These are phyloP conservation scores for Lodderomyces metapsilosis DNA, from an alignment of 1,139 yeast genomes.

Conservation along the genomic window DNA sequence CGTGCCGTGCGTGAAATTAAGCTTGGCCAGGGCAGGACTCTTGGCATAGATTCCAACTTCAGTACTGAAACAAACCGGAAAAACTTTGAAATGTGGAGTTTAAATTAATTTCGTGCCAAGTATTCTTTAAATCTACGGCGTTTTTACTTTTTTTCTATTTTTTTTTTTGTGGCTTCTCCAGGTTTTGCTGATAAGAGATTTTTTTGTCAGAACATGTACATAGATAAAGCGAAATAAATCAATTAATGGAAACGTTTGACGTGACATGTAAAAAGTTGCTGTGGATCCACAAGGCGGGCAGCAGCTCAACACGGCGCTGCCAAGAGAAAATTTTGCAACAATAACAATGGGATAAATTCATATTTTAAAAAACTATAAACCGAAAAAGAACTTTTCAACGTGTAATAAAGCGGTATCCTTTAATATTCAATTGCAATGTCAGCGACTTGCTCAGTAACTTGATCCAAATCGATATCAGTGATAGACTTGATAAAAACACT, in stretches of 20 bases:
- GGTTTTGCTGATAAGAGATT: neutral
- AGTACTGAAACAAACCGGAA: neutral
- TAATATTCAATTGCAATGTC: neutral
- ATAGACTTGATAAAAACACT: constrained; percentile 66
- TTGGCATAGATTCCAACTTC: neutral
- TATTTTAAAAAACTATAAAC: neutral
- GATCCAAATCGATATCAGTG: constrained; percentile 51
- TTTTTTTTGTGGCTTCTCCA: neutral
- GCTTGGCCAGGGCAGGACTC: neutral
- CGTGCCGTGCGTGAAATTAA: neutral
- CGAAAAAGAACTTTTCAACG: constrained; percentile 1
- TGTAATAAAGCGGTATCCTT: neutral
- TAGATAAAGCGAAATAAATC: too few species aligned
- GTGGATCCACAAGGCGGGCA: too few species aligned
- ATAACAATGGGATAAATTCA: too few species aligned
- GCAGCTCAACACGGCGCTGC: too few species aligned
- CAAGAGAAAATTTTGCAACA: too few species aligned
- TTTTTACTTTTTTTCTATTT: neutral
- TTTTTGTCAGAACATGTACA: neutral
- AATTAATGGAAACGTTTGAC: too few species aligned
- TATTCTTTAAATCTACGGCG: neutral
- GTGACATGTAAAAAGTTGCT: too few species aligned
- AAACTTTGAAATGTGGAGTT: too few species aligned
- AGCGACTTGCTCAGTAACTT: constrained; percentile 58
- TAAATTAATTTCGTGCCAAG: too few species aligned